These are phyloP conservation scores for Maudiozyma humilis DNA, from an alignment of 1,139 yeast genomes.

Conservation along the genomic window DNA sequence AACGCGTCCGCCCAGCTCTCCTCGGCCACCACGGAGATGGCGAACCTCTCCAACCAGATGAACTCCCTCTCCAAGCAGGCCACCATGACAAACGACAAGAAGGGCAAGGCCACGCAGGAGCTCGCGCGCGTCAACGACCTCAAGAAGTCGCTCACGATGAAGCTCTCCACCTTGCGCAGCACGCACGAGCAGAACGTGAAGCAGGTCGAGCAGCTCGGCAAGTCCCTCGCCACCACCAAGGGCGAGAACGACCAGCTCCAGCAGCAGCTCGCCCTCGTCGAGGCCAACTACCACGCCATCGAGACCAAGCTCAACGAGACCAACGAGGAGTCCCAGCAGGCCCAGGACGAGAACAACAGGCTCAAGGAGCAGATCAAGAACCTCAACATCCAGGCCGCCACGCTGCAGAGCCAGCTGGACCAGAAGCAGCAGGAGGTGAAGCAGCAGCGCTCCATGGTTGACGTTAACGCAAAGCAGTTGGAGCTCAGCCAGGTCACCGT, in stretches of 20 bases:
- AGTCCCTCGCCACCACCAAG: constrained; percentile 47
- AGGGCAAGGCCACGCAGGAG: constrained; percentile 69
- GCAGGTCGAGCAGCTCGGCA: constrained; percentile 65
- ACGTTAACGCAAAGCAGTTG: constrained; percentile 63
- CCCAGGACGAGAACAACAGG: constrained; percentile 57
- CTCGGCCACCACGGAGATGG: constrained; percentile 75
- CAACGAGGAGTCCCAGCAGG: constrained; percentile 51
- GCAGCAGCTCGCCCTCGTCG: constrained; percentile 69
- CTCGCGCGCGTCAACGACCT: constrained; percentile 51
- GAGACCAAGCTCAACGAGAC: constrained; percentile 58
- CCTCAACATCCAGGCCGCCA: constrained; percentile 58
- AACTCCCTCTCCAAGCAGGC: constrained; percentile 73
- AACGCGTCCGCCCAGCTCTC: constrained; percentile 62
- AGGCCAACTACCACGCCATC: constrained; percentile 70
- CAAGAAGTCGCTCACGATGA: constrained; percentile 64
- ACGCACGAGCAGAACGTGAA: constrained; percentile 74
- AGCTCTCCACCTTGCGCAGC: constrained; percentile 55
- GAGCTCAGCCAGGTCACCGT: constrained; percentile 47
- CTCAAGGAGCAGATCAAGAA: constrained; percentile 61
- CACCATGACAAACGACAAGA: constrained; percentile 58
- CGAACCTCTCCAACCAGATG: constrained; percentile 79
- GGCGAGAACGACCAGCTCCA: constrained; percentile 66
- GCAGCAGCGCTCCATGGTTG: constrained; percentile 53
- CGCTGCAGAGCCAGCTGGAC: constrained; percentile 49
- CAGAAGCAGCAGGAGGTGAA: constrained; percentile 45